phyloP scores from a whole-genome alignment of 305 asterid species.

The Fraxinus platypoda region DNA sequence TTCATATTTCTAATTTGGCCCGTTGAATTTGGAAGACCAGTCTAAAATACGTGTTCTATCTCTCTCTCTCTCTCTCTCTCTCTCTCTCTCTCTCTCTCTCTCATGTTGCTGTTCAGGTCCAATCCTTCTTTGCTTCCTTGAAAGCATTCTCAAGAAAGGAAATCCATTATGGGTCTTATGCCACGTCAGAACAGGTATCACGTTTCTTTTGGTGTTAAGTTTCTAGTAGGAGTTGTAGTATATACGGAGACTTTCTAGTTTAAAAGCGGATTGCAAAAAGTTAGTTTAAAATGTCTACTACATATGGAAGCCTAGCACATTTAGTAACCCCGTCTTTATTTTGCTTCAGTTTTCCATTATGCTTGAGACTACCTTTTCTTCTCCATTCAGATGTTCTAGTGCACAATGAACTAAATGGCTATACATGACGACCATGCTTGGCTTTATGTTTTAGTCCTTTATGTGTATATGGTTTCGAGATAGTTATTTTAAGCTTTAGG shows the following conservation, averaged over 20 bases:
- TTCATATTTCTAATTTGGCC: constrained; percentile 13
- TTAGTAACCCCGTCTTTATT: neutral
- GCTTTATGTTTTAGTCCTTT: neutral
- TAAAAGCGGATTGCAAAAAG: neutral
- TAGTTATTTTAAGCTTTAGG: neutral
- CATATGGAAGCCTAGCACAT: neutral
- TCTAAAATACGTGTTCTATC: constrained; percentile 6
- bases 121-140: constrained; percentile 63
- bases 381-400: neutral
- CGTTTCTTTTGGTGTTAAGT: constrained; percentile 6
- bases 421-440: neutral
- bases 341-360: neutral
- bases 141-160: constrained; percentile 87
- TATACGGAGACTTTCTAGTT: neutral
- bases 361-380: neutral
- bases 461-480: neutral
- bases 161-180: constrained; percentile 81
- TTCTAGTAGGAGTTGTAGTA: neutral
- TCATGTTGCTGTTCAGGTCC: constrained; percentile 48
- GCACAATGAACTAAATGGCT: neutral
- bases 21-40: constrained; percentile 7
- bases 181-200: constrained; percentile 85
- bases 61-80: constrained; percentile 12
- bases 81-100: constrained; percentile 11
- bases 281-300: neutral